Base-by-base conservation (phyloP, 208 protist genomes). In the Wallacemonas sp. region DNA sequence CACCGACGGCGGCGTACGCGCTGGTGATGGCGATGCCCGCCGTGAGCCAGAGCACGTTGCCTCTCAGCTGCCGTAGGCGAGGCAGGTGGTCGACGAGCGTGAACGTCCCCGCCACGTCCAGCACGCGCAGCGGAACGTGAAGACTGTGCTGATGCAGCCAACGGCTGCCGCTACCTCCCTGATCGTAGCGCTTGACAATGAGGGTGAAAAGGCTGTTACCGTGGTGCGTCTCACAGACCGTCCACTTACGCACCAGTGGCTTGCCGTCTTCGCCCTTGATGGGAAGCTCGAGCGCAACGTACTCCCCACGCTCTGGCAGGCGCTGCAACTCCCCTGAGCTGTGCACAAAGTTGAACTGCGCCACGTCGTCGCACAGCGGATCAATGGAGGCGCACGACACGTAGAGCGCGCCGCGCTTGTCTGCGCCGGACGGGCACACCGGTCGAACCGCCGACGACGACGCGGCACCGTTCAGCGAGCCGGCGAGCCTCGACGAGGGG, bases 11-110 rank as follows among this genome's bases (percentile, higher is more conserved):
- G 8, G 87, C 85, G 44, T 81, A 89, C 5, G 81, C 75, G 39
- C 73, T 68, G 19, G 79, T 92, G 30, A 95, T 78, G 59, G 81
- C 85, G 61, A 93, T 85, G 19, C 59, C 85, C 10, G 85, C 92
- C 13, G 87, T 90, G 45, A 97, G 62, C 70, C 84, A 85, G 27
- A 94, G 63, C 63, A 93, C 68, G 37, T 68, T 60, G 32, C 91
- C 87, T 3, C 63, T 38, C 9, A 83, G 44, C 17, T 46, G 53
- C 4, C 75, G 71, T 8, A 94, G 71, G 1, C 75, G 77, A 3
- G 64, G 39, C 26, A 76, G 58, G 48, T 93, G 78, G 53, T 84
- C 73, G 17, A 60, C 67, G 26, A 93, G 66, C 9, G 85, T 95
- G 63, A 92, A 93, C 48, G 38, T 62, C n/a, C 87, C 89, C 17